These are phyloP conservation scores for Cydonia oblonga DNA, from an alignment of 331 rosid genomes.

Conservation along the genomic window DNA sequence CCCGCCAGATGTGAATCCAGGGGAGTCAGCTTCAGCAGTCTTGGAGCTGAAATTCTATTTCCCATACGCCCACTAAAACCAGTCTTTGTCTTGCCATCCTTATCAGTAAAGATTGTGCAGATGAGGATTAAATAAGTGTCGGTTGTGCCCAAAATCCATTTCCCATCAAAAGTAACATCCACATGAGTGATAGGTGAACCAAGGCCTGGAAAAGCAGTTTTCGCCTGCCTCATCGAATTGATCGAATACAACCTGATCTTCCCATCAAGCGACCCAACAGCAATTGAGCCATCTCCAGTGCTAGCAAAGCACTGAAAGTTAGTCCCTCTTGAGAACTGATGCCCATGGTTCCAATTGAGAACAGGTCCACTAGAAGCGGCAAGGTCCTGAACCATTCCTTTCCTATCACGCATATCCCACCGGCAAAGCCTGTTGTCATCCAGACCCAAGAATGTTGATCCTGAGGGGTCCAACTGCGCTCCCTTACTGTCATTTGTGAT, in stretches of 20 bases:
- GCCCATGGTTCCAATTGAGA: conserved; percentile 91
- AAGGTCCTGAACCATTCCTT: conserved; percentile 85
- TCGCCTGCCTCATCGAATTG: conserved; percentile 87
- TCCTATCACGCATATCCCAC: conserved; percentile 98
- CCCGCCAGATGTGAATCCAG: conserved; percentile 94
- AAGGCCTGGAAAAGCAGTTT: conserved; percentile 96
- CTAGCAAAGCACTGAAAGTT: conserved; percentile 97
- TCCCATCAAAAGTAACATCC: conserved; percentile 92
- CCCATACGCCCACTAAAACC: conserved; percentile 96
- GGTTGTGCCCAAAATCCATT: conserved; percentile 93
- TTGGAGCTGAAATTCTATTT: conserved; percentile 81
- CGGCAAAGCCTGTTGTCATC: conserved; percentile 95
- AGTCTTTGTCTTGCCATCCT: conserved; percentile 75
- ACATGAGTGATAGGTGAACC: conserved; percentile 92
- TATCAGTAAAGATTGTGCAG: conserved; percentile 72
- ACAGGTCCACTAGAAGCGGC: conserved; percentile 52
- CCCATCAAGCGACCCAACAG: conserved; percentile 90
- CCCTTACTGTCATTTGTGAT: conserved; percentile 83
- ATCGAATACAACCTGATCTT: conserved; percentile 78
- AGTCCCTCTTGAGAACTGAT: conserved; percentile 88
- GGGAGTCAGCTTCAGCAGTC: conserved; percentile 85
- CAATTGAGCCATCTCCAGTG: conserved; percentile 94
- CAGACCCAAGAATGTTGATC: conserved; percentile 84
- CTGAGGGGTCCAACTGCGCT: conserved; percentile 89
- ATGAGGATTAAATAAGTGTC: conserved; percentile 69